Base-by-base conservation (phyloP, 306 rosid genomes). In the Canavalia ensiformis region DNA sequence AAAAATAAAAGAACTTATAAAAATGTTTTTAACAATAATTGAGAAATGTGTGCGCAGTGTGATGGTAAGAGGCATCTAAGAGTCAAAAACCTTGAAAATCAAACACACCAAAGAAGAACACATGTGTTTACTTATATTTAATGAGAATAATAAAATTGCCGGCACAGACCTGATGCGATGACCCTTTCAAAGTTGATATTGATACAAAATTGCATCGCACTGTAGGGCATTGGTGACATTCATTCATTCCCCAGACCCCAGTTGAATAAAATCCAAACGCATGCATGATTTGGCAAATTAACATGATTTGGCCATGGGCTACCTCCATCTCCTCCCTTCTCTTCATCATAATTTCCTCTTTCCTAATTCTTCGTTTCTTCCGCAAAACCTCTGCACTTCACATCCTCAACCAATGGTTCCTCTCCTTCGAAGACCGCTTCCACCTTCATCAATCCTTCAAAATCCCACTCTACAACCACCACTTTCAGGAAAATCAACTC, bases 371-470 rank as follows among this genome's bases (percentile, higher is more conserved):
- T 13, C 86, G 88, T 6, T 81, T 91, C 54, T 75, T 93, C 70
- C 86, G 88, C 69, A 91, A 84, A 83, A 91, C 99, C 41, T 91
- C 94, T 33, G 82, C 89, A 37, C 68, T 93, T 6, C 79, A 74
- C 83, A 88, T 93, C 74, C 78, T 95, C 1, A 52, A 78, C 2
- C 88, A 87, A 54, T 78, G 91, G 84, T 90, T 89, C 87, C 64
- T 88, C 12, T 82, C 95, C 13, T 82, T 95, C 47, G 82, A 80
- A 54, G 88, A 83, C 35, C 84, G 81, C 9, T 81, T 93, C 50
- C 92, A 91, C 34, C 88, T 89, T 0, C 87, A 90, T 69, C 97
- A 93, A 39, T 84, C 89, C 57, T 93, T 90, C 90, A 93, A 89
- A 83, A 76, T 95, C 49, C 98, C 98, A 1, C 89, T 79, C 28